A percentile compares a stretch with the other conserved stretches of the same genome.
These are phyloP conservation scores for Haplosporangium gracile DNA, from an alignment of 192 early-diverging fungal species.

Conservation along the genomic window DNA sequence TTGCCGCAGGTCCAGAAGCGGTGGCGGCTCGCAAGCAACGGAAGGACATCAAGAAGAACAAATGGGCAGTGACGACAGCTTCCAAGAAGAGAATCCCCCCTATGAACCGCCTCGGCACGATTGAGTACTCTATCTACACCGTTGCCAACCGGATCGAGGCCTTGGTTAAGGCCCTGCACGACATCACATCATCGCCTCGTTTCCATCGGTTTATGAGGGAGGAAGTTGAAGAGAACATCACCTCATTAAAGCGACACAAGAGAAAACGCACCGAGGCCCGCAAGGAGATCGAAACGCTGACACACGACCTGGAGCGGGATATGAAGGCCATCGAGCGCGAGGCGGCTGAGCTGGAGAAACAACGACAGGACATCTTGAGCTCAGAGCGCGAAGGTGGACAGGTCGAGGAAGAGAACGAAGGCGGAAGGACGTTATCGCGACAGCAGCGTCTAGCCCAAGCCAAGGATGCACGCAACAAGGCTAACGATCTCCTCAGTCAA, in stretches of 20 bases:
- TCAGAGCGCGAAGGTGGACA: slow-evolving; percentile 26
- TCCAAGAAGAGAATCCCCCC: slow-evolving; percentile 13
- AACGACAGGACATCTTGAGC: slow-evolving; percentile 35
- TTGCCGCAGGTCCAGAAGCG: slow-evolving; percentile 29
- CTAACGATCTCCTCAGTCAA: slow-evolving; percentile 30
- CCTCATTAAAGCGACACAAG: slow-evolving; percentile 38
- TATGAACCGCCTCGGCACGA: slow-evolving; percentile 19
- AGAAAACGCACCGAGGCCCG: slow-evolving; percentile 37
- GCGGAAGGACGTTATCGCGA: slow-evolving; percentile 17
- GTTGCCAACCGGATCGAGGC: slow-evolving; percentile 42
- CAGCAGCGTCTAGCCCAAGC: slow-evolving; percentile 37
- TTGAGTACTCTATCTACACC: slow-evolving; percentile 42
- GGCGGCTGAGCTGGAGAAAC: slow-evolving; percentile 31
- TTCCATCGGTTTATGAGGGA: slow-evolving; percentile 53
- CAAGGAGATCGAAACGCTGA: slow-evolving; percentile 38
- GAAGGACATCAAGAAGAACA: slow-evolving; percentile 48
- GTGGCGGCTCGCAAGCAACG: slow-evolving; percentile 11
- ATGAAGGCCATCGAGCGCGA: slow-evolving; percentile 46
- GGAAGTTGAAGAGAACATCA: slow-evolving; percentile 48
- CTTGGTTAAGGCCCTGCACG: slow-evolving; percentile 43
- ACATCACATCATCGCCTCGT: slow-evolving; percentile 34
- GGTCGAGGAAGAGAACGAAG: slow-evolving; percentile 14
- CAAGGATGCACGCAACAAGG: slow-evolving; percentile 35
- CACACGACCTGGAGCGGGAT: slow-evolving; percentile 38
- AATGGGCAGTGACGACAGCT: background rate